Evolutionary conservation across 257 asterid genomes (phyloP).

Genomic region (Verbena officinalis): DNA sequence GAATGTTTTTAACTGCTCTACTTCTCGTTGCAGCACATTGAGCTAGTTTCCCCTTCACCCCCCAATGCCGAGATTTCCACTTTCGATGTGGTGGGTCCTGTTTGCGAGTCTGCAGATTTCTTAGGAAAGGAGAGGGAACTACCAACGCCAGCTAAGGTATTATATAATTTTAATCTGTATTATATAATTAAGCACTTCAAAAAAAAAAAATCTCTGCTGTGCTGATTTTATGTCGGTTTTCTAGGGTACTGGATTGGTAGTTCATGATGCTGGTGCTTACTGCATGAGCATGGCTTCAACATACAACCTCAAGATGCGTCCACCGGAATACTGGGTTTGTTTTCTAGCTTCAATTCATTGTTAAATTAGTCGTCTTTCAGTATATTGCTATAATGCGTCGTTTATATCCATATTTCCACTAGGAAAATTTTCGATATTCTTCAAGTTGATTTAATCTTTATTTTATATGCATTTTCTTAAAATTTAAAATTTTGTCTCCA

Average conservation of each 20-base stretch:
- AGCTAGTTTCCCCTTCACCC: constrained; percentile 78
- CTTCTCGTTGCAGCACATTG: constrained; percentile 78
- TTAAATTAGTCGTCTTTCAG: background rate
- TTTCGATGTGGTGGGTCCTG: constrained; percentile 92
- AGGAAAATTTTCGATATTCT: no score
- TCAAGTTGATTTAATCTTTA: no score
- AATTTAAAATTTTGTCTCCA: no score
- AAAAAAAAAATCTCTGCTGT: no score
- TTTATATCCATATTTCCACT: background rate
- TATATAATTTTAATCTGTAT: no score
- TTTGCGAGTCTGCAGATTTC: constrained; percentile 97
- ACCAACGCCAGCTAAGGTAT: constrained; percentile 81
- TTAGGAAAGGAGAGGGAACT: constrained; percentile 91
- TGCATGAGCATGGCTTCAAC: constrained; percentile 99
- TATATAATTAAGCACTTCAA: no score
- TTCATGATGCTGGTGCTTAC: constrained; percentile 98
- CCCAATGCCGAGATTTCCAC: constrained; percentile 60
- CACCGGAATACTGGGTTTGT: constrained; percentile 93
- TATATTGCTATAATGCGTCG: background rate
- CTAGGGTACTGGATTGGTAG: constrained; percentile 95
- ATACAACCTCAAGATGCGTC: constrained; percentile 98
- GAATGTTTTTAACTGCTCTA: constrained; percentile 13
- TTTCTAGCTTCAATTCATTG: background rate
- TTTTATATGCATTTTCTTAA: no score
- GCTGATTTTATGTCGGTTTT: constrained; percentile 25